Evolutionary conservation across 441 rosid species (phyloP).

Genomic region (Populus hybrid): DNA sequence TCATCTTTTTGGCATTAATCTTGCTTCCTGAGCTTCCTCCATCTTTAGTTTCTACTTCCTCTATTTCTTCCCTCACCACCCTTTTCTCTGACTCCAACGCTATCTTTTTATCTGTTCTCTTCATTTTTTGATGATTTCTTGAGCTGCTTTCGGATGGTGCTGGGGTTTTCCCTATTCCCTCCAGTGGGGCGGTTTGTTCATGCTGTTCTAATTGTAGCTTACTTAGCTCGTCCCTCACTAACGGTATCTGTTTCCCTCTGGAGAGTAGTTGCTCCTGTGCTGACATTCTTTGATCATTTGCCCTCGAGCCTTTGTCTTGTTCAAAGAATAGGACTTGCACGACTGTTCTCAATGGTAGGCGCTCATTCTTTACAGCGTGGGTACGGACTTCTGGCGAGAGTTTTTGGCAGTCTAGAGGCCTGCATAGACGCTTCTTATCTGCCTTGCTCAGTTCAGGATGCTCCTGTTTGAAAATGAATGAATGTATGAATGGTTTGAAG

Average conservation of each 20-base stretch:
- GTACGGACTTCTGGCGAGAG: conserved; percentile 83
- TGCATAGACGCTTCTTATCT: conserved; percentile 82
- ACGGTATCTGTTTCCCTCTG: not conserved
- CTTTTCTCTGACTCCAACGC: conserved; percentile 18
- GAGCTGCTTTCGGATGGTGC: conserved; percentile 40
- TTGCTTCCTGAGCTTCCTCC: conserved; percentile 34
- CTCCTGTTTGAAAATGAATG: conserved; percentile 44
- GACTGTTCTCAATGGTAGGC: conserved; percentile 88
- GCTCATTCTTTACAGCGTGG: conserved; percentile 94
- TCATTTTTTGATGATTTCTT: conserved; percentile 26
- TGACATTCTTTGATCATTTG: conserved; percentile 26
- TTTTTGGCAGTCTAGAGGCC: conserved; percentile 83
- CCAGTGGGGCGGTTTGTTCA: conserved; percentile 14
- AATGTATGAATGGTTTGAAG: not conserved
- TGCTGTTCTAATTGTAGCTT: conserved; percentile 40
- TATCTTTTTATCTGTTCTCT: conserved; percentile 25
- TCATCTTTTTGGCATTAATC: conserved; percentile 27
- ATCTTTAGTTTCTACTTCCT: conserved; percentile 32
- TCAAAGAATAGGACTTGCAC: conserved; percentile 95
- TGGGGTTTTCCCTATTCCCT: conserved; percentile 15
- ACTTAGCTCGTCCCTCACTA: conserved; percentile 20
- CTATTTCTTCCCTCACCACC: conserved; percentile 20
- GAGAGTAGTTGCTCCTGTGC: not conserved
- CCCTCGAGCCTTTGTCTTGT: conserved; percentile 60
- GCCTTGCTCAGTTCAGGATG: conserved; percentile 81